Evolutionary conservation across 805 yeast genomes (phyloP).

Genomic region (Saccharomycopsis oosterbeekiorum): DNA sequence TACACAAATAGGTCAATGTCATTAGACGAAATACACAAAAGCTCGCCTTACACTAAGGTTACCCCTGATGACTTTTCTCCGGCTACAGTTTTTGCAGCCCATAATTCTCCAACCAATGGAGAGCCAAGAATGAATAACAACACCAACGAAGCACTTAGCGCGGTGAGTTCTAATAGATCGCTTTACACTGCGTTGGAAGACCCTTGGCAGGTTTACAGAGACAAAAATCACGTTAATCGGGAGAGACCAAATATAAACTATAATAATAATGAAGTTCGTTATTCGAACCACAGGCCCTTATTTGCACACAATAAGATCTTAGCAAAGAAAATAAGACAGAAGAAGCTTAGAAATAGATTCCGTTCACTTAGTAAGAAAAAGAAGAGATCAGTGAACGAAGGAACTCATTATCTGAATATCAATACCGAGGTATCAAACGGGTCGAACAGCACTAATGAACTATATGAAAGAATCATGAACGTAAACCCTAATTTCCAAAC

Average conservation of each 20-base stretch:
- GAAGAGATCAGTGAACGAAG: background rate
- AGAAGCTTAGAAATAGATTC: background rate
- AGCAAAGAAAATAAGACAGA: background rate
- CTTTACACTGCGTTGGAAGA: slow-evolving; percentile 7
- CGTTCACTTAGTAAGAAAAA: background rate
- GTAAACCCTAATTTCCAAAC: background rate
- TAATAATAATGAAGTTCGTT: background rate
- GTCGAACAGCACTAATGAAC: background rate
- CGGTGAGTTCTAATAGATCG: background rate
- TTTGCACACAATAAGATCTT: background rate
- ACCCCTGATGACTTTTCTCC: slow-evolving; percentile 1
- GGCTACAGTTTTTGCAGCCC: background rate
- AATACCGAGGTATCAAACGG: background rate
- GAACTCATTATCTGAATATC: background rate
- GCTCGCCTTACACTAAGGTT: background rate
- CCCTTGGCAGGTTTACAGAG: slow-evolving; percentile 2
- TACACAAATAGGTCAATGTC: background rate
- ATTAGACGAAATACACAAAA: background rate
- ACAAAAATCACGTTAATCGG: background rate
- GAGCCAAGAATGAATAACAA: slow-evolving; percentile 27
- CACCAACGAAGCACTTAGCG: background rate
- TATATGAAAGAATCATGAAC: background rate
- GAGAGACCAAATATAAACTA: background rate
- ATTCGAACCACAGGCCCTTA: background rate
- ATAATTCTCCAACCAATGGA: slow-evolving; percentile 26